phyloP scores from a whole-genome alignment of 2,329 filamentous ascomycete genomes.

The Venturia pyrina region DNA sequence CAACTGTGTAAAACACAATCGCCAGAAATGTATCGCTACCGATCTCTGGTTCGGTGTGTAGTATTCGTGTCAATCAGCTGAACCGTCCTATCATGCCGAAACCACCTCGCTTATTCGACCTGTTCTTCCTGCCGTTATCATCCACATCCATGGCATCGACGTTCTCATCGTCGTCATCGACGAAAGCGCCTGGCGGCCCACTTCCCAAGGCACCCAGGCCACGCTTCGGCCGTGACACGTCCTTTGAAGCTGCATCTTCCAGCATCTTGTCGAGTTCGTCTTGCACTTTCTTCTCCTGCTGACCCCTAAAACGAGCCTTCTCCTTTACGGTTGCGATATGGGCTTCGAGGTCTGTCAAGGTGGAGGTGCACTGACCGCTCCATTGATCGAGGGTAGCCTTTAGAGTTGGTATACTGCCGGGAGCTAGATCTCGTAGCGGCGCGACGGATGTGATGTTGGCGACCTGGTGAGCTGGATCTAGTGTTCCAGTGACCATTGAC shows the following conservation, averaged over 20 bases:
- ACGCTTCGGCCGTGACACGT: constrained; percentile 2
- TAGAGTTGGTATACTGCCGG: constrained; percentile 60
- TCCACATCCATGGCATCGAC: constrained; percentile 10
- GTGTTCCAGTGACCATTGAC: constrained; percentile 68
- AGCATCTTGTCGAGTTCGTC: constrained; percentile 6
- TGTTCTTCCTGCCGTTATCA: constrained; percentile 10
- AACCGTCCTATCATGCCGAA: constrained; percentile 3
- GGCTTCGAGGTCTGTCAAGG: constrained; percentile 63
- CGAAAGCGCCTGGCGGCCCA: not conserved
- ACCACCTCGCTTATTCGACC: constrained; percentile 2
- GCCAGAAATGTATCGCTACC: not conserved
- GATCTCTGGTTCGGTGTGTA: not conserved
- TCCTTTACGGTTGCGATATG: constrained; percentile 59
- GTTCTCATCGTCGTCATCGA: constrained; percentile 9
- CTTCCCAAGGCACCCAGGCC: not conserved
- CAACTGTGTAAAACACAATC: not conserved
- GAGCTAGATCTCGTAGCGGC: constrained; percentile 75
- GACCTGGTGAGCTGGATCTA: constrained; percentile 65
- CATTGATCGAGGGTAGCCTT: constrained; percentile 60
- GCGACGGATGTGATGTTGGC: constrained; percentile 74
- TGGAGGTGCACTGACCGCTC: constrained; percentile 66
- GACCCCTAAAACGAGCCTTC: constrained; percentile 20
- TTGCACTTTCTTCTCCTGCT: constrained; percentile 4
- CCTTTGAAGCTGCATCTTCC: constrained; percentile 1
- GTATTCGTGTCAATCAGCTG: not conserved